phyloP scores from a whole-genome alignment of 257 asterid genomes.

The Phtheirospermum japonicum region DNA sequence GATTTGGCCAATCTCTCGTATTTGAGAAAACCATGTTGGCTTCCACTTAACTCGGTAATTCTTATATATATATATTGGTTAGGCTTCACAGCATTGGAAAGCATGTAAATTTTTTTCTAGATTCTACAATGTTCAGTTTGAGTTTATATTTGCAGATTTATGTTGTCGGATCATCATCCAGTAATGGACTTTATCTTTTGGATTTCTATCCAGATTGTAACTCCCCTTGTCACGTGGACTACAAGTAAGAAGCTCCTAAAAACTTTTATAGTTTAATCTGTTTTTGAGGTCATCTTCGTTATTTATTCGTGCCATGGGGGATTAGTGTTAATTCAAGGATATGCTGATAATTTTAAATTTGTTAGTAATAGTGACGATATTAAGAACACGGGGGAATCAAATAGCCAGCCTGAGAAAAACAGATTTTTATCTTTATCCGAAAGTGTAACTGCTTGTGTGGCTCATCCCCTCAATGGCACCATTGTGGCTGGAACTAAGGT shows the following conservation, averaged over 20 bases:
- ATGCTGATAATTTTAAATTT: conserved; percentile 28
- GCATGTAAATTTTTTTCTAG: too few relatives aligned
- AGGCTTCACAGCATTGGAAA: too few relatives aligned
- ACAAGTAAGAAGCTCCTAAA: conserved; percentile 46
- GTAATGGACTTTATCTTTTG: conserved; percentile 72
- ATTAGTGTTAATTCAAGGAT: neutral
- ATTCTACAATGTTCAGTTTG: too few relatives aligned
- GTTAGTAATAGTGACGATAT: conserved; percentile 51
- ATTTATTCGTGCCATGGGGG: conserved; percentile 7
- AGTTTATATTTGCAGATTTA: conserved; percentile 53
- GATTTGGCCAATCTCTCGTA: conserved; percentile 47
- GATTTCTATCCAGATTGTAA: conserved; percentile 78
- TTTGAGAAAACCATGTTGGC: conserved; percentile 81
- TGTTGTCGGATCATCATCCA: conserved; percentile 71
- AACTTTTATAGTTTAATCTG: neutral
- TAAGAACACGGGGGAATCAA: conserved; percentile 32
- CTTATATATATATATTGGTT: too few relatives aligned
- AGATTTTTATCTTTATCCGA: conserved; percentile 51
- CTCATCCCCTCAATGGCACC: conserved; percentile 76
- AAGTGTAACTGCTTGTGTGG: conserved; percentile 67
- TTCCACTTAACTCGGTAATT: conserved; percentile 77
- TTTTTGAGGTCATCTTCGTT: conserved; percentile 1
- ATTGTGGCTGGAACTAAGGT: conserved; percentile 92
- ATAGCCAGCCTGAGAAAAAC: conserved; percentile 43
- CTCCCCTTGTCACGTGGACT: conserved; percentile 80